Evolutionary conservation across 2,329 filamentous ascomycete species (phyloP), one percentile per base, ranked within the genome.

Genomic region (Phaeosphaeriaceae sp.): DNA sequence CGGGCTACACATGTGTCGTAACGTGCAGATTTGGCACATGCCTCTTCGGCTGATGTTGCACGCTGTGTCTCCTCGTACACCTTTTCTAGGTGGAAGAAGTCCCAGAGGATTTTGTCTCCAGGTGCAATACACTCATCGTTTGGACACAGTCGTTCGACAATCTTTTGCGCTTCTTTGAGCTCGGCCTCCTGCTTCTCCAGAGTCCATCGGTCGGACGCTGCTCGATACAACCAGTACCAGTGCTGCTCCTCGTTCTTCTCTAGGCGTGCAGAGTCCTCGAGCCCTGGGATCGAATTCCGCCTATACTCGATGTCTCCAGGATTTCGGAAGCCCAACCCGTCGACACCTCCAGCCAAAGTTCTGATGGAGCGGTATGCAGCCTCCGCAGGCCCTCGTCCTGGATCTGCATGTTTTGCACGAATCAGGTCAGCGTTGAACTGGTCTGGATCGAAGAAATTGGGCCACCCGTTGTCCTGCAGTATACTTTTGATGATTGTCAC

Each of bases 381-480:
- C 22, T 57, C 46, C 5, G 58, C 60, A 10, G 51, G 22, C 10
- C 62, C 60, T 45, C 36, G 31, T 13, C 22, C 41, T 15, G 54
- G 46, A 2, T 51, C 53, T 20, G 49, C 49, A 31, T 63, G 51
- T 31, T 56, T 56, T 15, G 53, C 54, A 17, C 60, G 62, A 20
- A 63, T 63, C 7, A 67, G 53, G 9, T 67, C 60, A 2, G 51
- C 53, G 9, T 60, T 60, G 51, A 40, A 40, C 1, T n/a, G 15
- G n/a, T 17, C 36, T n/a, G 36, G 15, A 15, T 40, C 7, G 36
- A 40, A 63, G 65, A 13, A 17, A 17, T 57, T 56, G 13, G 53
- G 62, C 64, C 62, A 63, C 11, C 62, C 62, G 25, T 63, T 61
- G 1, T 51, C 54, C 11, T 31, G 45, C 9, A 62, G 47, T 2